A percentile compares a stretch with the other conserved stretches of the same genome.
Evolutionary conservation across 352 stramenopile genomes (phyloP).

Genomic region (Halophytophthora batemanensis): DNA sequence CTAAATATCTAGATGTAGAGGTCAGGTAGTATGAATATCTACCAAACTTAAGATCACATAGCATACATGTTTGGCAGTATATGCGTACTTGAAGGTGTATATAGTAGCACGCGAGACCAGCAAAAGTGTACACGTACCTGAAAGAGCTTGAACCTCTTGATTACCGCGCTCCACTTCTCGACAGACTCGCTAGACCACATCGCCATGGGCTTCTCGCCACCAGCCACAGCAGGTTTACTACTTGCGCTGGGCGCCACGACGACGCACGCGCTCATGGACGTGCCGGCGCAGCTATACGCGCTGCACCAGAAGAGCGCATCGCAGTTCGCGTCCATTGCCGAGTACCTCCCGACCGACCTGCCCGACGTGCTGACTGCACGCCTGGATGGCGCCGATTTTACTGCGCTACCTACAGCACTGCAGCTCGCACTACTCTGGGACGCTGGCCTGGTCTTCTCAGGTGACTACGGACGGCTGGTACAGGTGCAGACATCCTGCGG

Average conservation of each 20-base stretch:
- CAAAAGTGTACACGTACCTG: too few relatives aligned
- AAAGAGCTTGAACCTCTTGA: too few relatives aligned
- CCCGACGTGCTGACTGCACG: neutral
- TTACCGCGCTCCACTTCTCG: too few relatives aligned
- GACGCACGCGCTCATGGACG: conserved; percentile 2
- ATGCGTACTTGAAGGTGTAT: too few relatives aligned
- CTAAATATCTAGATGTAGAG: too few relatives aligned
- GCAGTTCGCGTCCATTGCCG: neutral
- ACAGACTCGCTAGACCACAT: too few relatives aligned
- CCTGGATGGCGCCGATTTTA: conserved; percentile 1
- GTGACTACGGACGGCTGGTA: neutral
- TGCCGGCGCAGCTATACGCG: conserved; percentile 5
- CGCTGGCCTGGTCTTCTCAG: conserved; percentile 3
- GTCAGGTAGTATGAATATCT: too few relatives aligned
- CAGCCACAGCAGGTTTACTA: neutral
- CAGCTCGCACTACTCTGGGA: conserved; percentile 19
- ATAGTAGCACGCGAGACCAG: too few relatives aligned
- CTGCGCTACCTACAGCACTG: conserved; percentile 4
- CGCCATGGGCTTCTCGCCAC: too few relatives aligned
- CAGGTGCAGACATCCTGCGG: conserved; percentile 11
- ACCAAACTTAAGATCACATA: too few relatives aligned
- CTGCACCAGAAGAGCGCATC: neutral
- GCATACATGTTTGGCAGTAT: too few relatives aligned
- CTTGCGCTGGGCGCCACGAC: neutral
- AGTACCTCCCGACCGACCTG: neutral